Conservation (phyloP, 108 stramenopile species). For the Cyclotella sp. region DNA sequence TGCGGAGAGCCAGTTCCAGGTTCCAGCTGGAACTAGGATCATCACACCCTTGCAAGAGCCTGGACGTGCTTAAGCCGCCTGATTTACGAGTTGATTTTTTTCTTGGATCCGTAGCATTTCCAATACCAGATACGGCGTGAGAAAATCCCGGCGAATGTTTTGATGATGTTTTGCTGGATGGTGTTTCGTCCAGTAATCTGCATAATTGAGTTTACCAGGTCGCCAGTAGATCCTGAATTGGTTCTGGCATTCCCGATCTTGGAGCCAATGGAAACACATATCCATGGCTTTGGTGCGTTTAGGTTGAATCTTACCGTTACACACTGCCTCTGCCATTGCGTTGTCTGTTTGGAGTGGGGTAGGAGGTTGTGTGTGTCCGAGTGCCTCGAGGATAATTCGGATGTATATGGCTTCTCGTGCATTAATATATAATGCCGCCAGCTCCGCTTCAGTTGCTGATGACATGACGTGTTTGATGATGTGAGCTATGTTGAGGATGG, state of each 20-base stretch:
- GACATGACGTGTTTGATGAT: too few relatives aligned
- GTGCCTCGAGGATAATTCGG: too few relatives aligned
- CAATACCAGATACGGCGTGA: constrained; percentile 2
- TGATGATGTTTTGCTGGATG: constrained; percentile 2
- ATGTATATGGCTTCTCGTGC: too few relatives aligned
- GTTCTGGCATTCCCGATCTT: constrained; percentile 1
- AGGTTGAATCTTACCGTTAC: constrained; percentile 11
- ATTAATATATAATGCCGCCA: not conserved
- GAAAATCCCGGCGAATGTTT: not conserved
- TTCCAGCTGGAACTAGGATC: not conserved
- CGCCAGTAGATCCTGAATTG: not conserved
- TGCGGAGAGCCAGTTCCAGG: too few relatives aligned
- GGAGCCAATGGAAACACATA: not conserved
- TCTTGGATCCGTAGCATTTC: constrained; percentile 6
- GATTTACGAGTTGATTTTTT: not conserved
- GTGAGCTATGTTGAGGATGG: too few relatives aligned
- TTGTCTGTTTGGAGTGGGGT: too few relatives aligned
- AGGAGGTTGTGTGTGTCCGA: too few relatives aligned
- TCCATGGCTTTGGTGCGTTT: not conserved
- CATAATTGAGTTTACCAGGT: constrained; percentile 3
- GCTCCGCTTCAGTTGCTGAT: not conserved
- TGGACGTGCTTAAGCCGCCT: not conserved
- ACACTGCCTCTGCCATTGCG: not conserved
- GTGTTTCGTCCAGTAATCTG: not conserved
- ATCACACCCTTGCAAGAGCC: constrained; percentile 13